Conservation (phyloP, 208 protist genomes). For the Histomonas meleagridis region DNA sequence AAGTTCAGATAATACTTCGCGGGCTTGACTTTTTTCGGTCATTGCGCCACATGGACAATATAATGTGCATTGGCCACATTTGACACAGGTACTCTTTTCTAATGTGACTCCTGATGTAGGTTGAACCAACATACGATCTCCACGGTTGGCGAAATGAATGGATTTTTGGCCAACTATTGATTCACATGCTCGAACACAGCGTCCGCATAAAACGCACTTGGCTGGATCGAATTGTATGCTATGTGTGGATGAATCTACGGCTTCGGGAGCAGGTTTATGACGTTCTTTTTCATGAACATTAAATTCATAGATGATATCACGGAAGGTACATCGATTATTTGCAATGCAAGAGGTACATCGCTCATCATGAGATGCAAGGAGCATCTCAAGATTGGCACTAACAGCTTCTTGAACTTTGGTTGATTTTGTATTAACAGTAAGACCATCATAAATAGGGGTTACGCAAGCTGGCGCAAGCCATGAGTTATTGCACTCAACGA, state of each 20-base stretch:
- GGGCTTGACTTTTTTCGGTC: constrained; percentile 41
- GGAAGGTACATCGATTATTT: neutral
- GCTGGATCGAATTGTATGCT: constrained; percentile 38
- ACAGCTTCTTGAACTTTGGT: neutral
- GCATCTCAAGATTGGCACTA: neutral
- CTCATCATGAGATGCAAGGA: neutral
- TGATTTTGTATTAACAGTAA: neutral
- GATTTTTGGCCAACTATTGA: neutral
- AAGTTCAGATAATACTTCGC: constrained; percentile 36
- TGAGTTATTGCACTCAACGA: neutral
- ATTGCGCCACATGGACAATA: constrained; percentile 52
- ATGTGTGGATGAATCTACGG: neutral
- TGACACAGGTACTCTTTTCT: constrained; percentile 49
- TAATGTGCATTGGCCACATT: constrained; percentile 55
- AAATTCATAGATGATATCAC: neutral
- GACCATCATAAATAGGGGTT: neutral
- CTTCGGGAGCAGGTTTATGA: neutral
- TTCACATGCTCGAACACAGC: constrained; percentile 48
- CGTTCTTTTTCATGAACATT: neutral
- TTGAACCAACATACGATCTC: neutral
- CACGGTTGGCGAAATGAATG: neutral
- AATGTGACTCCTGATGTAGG: constrained; percentile 14
- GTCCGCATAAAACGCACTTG: constrained; percentile 49
- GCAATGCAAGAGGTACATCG: neutral
- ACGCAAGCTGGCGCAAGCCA: constrained; percentile 31